Evolutionary conservation across 2,329 filamentous ascomycete genomes (phyloP).

Genomic region (Penicillium sp.): DNA sequence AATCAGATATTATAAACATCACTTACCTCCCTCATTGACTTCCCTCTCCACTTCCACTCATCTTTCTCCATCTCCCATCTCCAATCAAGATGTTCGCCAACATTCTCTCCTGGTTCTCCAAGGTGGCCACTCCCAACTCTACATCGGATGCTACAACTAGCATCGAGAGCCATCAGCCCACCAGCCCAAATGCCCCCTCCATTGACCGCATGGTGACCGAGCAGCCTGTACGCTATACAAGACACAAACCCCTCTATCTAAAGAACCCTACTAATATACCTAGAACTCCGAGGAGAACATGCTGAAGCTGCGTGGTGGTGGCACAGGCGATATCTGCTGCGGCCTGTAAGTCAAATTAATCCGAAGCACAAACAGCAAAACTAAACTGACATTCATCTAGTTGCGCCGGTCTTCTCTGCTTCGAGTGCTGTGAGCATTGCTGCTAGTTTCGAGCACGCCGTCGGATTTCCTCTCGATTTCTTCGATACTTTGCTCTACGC

Average conservation of each 20-base stretch:
- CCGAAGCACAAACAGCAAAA: background rate
- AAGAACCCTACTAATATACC: background rate
- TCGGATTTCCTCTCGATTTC: background rate
- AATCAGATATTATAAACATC: background rate
- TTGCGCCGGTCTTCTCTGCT: conserved; percentile 31
- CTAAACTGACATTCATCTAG: conserved; percentile 14
- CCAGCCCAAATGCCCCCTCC: conserved; percentile 24
- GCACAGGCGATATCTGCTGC: conserved; percentile 31
- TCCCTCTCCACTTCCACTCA: background rate
- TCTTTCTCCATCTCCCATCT: background rate
- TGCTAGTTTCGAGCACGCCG: conserved; percentile 19
- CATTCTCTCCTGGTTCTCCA: conserved; percentile 24
- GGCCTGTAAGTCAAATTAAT: conserved; percentile 25
- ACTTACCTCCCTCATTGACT: background rate
- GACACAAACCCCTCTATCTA: background rate
- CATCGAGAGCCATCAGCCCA: conserved; percentile 27
- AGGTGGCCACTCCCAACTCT: conserved; percentile 17
- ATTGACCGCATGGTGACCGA: conserved; percentile 19
- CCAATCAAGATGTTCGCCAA: conserved; percentile 19
- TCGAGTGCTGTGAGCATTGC: conserved; percentile 33
- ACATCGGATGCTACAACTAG: conserved; percentile 22
- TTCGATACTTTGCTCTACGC: background rate
- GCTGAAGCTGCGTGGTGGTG: conserved; percentile 33
- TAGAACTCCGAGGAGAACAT: conserved; percentile 21
- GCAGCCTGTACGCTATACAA: conserved; percentile 23